A percentile compares a stretch with the other conserved stretches of the same genome.
phyloP scores from a whole-genome alignment of 305 asterid genomes.

The Euphrasia arctica region DNA sequence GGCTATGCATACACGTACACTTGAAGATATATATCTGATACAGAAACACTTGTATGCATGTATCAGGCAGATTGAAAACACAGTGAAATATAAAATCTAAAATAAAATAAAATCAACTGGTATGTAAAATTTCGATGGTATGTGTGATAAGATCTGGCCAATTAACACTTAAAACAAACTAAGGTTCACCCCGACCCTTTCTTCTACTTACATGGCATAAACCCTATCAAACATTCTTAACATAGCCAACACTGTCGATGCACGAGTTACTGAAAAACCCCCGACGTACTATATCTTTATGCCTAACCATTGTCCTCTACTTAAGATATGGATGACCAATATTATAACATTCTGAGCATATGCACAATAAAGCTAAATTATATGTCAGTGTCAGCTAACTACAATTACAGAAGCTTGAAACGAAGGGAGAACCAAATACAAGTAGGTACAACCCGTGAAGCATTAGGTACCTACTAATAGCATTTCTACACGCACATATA shows the following conservation, averaged over 20 bases:
- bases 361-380: background rate
- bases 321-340: slow-evolving; percentile 1
- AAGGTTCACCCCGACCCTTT: background rate
- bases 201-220: slow-evolving; percentile 4
- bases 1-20: too few relatives aligned
- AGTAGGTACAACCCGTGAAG: slow-evolving; percentile 11
- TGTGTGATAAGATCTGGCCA: too few relatives aligned
- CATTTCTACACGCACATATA: background rate
- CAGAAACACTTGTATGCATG: too few relatives aligned
- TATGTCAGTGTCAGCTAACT: background rate
- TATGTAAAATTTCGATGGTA: too few relatives aligned
- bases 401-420: background rate
- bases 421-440: background rate
- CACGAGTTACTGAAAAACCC: background rate
- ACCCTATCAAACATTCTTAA: background rate
- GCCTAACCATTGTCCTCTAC: background rate
- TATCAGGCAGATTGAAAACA: too few relatives aligned
- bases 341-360: background rate
- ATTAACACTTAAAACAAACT: background rate
- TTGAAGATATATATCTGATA: too few relatives aligned
- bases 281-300: background rate
- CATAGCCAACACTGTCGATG: background rate
- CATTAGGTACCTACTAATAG: background rate
- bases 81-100: too few relatives aligned
- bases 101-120: too few relatives aligned